Base-by-base conservation (phyloP, 2,329 filamentous ascomycete genomes). In the Berkeleyomyces rouxiae region DNA sequence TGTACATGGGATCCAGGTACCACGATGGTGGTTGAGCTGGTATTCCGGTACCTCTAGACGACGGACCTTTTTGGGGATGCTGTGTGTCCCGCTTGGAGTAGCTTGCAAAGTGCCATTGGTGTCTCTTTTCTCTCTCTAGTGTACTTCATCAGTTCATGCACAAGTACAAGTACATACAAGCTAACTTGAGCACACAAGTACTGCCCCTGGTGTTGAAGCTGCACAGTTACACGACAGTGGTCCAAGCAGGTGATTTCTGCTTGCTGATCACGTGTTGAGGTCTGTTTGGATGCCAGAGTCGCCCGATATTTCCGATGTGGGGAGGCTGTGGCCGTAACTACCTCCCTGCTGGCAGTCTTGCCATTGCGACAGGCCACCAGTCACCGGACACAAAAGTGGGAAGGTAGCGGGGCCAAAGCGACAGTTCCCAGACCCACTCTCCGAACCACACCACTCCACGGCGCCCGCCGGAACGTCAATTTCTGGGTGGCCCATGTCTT, bases 231-330 rank as follows among this genome's bases (percentile, higher is more conserved):
- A 33, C 39, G 49, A 47, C 23, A 16, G 49, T 57, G 60, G 51
- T 42, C 51, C 42, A 43, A 61, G 46, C 60, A 37, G 60, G 37
- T 46, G 60, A 61, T 61, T 61, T 39, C 47, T 57, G 51, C 16
- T 33, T 23, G 13, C 16, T 40, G 37, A 61, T 61, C 60, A 61
- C 60, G 60, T 61, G 60, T 61, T 43, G 39, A 33, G 40, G 42
- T 16, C 51, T 7, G 23, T 46, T 40, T 40, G 40, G 49, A 31
- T 37, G 47, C n/a, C 40, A 61, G 46, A 61, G 49, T 61, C 60
- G 49, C 57, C 57, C 60, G 60, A 61, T 61, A 39, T 55, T 55
- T n/a, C 13, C 36, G 7, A 16, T 47, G 46, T 23, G 31, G 46
- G 23, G 23, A 23, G 23, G 23, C 23, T 23, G 23, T 23, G 23